Evolutionary conservation across 2,329 filamentous ascomycete species (phyloP).

Genomic region (Monosporascus sp.): DNA sequence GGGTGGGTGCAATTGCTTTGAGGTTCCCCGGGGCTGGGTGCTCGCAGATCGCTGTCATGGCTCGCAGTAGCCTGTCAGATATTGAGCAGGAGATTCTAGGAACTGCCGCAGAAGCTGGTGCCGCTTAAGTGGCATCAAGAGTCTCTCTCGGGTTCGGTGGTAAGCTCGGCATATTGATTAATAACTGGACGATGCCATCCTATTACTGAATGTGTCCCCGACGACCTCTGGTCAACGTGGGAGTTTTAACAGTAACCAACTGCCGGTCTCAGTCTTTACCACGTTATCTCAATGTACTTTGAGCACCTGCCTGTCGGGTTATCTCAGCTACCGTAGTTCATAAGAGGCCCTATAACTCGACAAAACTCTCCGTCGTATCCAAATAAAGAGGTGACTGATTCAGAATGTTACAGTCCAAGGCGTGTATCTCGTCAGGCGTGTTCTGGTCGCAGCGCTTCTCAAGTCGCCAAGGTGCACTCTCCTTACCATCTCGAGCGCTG

Average conservation of each 20-base stretch:
- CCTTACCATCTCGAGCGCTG: conserved; percentile 34
- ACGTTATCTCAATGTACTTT: too few relatives aligned
- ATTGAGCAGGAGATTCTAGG: conserved; percentile 28
- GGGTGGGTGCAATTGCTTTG: conserved; percentile 36
- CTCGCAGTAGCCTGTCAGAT: conserved; percentile 35
- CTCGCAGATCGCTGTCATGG: conserved; percentile 40
- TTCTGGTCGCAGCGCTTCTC: conserved; percentile 7
- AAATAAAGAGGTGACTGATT: background rate
- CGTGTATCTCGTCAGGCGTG: conserved; percentile 8
- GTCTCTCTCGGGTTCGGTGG: conserved; percentile 6
- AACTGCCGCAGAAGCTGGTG: conserved; percentile 19
- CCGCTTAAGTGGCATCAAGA: conserved; percentile 17
- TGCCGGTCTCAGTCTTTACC: background rate
- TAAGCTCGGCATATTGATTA: conserved; percentile 28
- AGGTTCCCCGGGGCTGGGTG: conserved; percentile 44
- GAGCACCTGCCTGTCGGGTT: too few relatives aligned
- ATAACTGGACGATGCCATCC: conserved; percentile 31
- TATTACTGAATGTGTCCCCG: conserved; percentile 6
- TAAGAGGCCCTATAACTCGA: too few relatives aligned
- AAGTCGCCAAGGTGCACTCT: conserved; percentile 22
- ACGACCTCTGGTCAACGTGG: conserved; percentile 11
- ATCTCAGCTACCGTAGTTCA: too few relatives aligned
- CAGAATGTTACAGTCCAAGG: background rate
- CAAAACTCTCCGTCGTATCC: too few relatives aligned
- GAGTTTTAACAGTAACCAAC: conserved; percentile 6